Evolutionary conservation across 306 rosid genomes (phyloP).

Genomic region (Heteromeles arbutifolia): DNA sequence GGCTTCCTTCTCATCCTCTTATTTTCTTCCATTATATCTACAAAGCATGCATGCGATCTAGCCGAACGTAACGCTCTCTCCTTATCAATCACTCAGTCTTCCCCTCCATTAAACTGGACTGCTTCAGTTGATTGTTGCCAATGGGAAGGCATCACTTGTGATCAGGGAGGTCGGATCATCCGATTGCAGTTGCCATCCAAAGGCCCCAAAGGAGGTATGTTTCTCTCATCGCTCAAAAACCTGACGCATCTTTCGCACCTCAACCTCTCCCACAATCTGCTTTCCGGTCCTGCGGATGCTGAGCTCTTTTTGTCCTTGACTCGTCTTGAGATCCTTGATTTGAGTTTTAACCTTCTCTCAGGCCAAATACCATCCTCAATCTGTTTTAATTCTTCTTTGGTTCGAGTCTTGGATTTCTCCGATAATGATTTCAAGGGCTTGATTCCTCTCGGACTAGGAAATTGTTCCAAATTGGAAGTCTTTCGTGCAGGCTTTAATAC

Average conservation of each 20-base stretch:
- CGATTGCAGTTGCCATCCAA: neutral
- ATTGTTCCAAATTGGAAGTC: neutral
- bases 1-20: no score
- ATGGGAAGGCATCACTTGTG: neutral
- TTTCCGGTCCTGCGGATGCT: neutral
- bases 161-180: neutral
- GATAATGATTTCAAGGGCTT: neutral
- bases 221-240: neutral
- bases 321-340: neutral
- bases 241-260: neutral
- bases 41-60: neutral
- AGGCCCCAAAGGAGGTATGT: neutral
- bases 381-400: neutral
- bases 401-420: neutral
- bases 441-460: neutral
- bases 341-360: neutral
- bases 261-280: neutral
- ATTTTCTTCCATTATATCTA: no score
- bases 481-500: neutral
- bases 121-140: neutral
- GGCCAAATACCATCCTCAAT: neutral
- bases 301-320: neutral
- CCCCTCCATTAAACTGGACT: neutral
- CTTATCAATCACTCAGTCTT: neutral
- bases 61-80: neutral